A percentile compares a stretch with the other conserved stretches of the same genome.
Evolutionary conservation across 1,284 basidiomycete genomes (phyloP).

Genomic region (Fomes fomentarius): DNA sequence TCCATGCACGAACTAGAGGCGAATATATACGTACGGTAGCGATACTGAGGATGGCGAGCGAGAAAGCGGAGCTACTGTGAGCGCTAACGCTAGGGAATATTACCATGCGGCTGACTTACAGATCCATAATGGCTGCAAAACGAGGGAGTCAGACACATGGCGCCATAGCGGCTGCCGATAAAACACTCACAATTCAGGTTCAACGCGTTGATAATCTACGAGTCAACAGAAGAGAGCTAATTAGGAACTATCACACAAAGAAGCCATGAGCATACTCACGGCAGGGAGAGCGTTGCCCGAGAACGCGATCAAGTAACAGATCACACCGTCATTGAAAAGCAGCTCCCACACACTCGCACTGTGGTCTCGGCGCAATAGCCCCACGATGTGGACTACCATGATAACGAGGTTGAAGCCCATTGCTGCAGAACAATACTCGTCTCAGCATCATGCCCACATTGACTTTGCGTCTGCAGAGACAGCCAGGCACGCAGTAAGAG

Average conservation of each 20-base stretch:
- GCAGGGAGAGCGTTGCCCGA: constrained; percentile 68
- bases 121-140: constrained; percentile 60
- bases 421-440: constrained; percentile 39
- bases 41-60: constrained; percentile 26
- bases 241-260: not conserved
- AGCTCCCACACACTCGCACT: constrained; percentile 62
- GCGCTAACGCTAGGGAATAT: not conserved
- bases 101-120: constrained; percentile 44
- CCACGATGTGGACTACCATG: constrained; percentile 53
- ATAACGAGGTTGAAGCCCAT: constrained; percentile 71
- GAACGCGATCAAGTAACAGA: constrained; percentile 68
- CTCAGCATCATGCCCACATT: constrained; percentile 9
- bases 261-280: constrained; percentile 40
- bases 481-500: not conserved
- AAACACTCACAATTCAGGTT: constrained; percentile 65
- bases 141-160: no score
- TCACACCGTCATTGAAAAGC: constrained; percentile 71
- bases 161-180: not conserved
- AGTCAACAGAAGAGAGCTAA: not conserved
- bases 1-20: constrained; percentile 29
- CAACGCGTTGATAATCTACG: constrained; percentile 54
- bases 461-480: no score
- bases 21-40: constrained; percentile 30
- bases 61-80: not conserved
- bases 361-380: constrained; percentile 51